phyloP scores from a whole-genome alignment of 2,329 filamentous ascomycete species.

The Colletotrichum aenigma region DNA sequence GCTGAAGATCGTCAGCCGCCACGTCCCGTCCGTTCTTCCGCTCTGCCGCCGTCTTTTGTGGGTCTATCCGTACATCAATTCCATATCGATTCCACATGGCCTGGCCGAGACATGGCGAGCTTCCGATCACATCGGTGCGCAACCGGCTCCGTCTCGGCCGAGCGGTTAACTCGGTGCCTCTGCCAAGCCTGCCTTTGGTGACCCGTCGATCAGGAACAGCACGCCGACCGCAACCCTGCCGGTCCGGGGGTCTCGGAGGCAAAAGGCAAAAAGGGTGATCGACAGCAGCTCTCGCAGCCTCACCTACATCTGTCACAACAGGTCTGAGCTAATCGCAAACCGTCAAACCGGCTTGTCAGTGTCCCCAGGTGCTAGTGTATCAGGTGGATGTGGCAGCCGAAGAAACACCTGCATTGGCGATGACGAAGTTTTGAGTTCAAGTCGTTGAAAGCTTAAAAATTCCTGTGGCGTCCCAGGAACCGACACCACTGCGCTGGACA shows the following conservation, averaged over 20 bases:
- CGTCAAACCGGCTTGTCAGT: neutral
- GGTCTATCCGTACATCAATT: neutral
- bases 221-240: neutral
- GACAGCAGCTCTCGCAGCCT: neutral
- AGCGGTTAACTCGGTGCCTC: neutral
- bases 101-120: conserved; percentile 3
- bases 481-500: neutral
- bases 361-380: conserved; percentile 7
- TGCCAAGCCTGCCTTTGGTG: neutral
- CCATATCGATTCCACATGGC: neutral
- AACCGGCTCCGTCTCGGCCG: neutral
- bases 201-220: neutral
- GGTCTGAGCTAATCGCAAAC: neutral
- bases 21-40: neutral
- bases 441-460: conserved; percentile 10
- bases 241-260: neutral
- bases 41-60: conserved; percentile 3
- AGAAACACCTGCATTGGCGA: neutral
- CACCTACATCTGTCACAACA: neutral
- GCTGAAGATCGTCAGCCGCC: neutral
- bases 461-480: neutral
- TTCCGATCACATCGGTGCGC: neutral
- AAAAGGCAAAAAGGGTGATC: neutral
- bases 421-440: conserved; percentile 14
- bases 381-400: neutral